A percentile compares a stretch with the other conserved stretches of the same genome.
Conservation (phyloP, 2,329 filamentous ascomycete species). For the Xylogone sp. region DNA sequence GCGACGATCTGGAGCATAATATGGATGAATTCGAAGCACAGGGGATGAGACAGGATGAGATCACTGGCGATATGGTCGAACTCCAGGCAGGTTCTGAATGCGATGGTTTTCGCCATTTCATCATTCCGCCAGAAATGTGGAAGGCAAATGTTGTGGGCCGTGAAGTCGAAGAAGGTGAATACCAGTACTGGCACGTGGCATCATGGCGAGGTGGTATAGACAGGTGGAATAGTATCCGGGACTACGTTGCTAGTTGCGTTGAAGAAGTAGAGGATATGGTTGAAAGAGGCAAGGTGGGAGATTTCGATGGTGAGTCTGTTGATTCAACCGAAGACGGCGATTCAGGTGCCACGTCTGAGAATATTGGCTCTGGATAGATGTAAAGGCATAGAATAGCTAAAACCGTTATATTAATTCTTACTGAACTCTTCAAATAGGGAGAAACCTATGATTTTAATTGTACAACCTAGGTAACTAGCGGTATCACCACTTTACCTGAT, state of each 20-base stretch:
- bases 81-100: background rate
- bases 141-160: constrained; percentile 1
- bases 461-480: too few species aligned
- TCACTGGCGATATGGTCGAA: background rate
- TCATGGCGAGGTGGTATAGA: background rate
- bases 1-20: background rate
- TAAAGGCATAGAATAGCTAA: too few species aligned
- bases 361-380: too few species aligned
- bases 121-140: constrained; percentile 4
- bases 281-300: background rate
- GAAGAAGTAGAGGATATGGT: constrained; percentile 8
- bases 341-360: too few species aligned
- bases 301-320: background rate
- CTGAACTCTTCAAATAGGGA: too few species aligned
- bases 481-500: too few species aligned
- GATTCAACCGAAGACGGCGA: too few species aligned
- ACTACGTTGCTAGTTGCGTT: constrained; percentile 7
- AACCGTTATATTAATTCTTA: too few species aligned
- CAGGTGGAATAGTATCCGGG: constrained; percentile 3
- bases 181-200: constrained; percentile 7
- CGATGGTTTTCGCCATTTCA: constrained; percentile 5
- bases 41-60: background rate
- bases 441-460: too few species aligned
- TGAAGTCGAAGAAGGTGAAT: constrained; percentile 5
- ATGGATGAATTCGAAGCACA: background rate